Percentiles rank a stretch among this genome's conserved stretches.
phyloP scores from a whole-genome alignment of 345 rosid species.

The thale cress (Arabidopsis thaliana) region DNA sequence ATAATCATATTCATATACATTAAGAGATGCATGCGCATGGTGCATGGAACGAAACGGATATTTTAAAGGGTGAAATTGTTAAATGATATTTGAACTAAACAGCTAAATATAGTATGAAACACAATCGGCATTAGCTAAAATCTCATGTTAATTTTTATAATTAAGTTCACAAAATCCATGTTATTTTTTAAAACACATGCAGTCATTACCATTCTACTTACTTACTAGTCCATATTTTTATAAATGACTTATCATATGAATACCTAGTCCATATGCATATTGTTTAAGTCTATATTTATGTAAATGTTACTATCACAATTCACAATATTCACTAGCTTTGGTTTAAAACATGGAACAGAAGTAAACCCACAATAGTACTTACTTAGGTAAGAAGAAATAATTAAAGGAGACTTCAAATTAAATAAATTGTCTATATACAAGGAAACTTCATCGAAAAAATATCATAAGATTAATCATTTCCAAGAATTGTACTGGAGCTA shows the following conservation, averaged over 20 bases:
- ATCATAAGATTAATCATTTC: not conserved
- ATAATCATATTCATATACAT: not conserved
- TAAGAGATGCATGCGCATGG: conserved; percentile 24
- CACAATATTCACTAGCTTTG: not conserved
- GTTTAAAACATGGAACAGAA: not conserved
- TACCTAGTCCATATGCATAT: too few species aligned
- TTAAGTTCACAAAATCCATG: not conserved
- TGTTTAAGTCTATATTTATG: too few species aligned
- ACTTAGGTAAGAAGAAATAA: not conserved
- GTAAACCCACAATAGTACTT: not conserved
- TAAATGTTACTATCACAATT: too few species aligned
- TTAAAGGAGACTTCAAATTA: not conserved
- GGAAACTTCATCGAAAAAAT: not conserved
- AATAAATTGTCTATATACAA: not conserved
- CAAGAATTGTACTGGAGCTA: conserved; percentile 19
- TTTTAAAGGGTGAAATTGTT: not conserved
- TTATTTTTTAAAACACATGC: too few species aligned
- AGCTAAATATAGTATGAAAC: not conserved
- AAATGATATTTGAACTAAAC: not conserved
- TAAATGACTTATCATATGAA: too few species aligned
- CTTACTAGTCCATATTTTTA: too few species aligned
- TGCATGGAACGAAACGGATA: not conserved
- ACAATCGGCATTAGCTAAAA: not conserved
- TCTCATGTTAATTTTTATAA: not conserved
- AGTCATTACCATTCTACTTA: too few species aligned